Percentiles rank a stretch among this genome's conserved stretches.
Conservation (phyloP, 2,329 filamentous ascomycete species). For the Thermothelomyces thermophilus region DNA sequence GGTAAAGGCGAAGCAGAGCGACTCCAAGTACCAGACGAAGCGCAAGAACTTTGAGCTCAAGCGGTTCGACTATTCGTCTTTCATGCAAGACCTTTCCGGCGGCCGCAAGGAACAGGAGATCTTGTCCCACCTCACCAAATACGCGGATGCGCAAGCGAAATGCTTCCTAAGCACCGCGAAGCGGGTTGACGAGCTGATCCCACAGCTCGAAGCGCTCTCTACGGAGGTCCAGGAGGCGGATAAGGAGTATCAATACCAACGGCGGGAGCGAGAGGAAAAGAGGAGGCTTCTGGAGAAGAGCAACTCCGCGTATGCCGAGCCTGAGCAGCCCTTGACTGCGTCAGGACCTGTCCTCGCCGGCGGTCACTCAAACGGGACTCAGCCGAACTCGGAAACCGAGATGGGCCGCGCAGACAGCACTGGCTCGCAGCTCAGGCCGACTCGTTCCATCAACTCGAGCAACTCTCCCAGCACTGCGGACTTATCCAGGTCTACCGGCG, state of each 20-base stretch:
- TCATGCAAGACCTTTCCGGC: slow-evolving; percentile 98
- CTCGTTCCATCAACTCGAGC: slow-evolving; percentile 34
- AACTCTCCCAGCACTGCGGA: slow-evolving; percentile 34
- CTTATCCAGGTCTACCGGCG: slow-evolving; percentile 52
- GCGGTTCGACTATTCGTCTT: slow-evolving; percentile 96
- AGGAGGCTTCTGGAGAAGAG: slow-evolving; percentile 83
- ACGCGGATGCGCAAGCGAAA: slow-evolving; percentile 77
- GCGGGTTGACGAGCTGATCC: slow-evolving; percentile 78
- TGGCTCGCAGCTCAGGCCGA: slow-evolving; percentile 55
- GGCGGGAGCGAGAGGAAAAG: slow-evolving; percentile 94
- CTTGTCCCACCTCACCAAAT: slow-evolving; percentile 86
- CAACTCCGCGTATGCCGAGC: slow-evolving; percentile 65
- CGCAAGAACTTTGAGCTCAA: slow-evolving; percentile 93
- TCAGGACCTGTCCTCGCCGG: slow-evolving; percentile 29
- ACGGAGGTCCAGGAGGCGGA: slow-evolving; percentile 87
- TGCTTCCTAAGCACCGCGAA: slow-evolving; percentile 77
- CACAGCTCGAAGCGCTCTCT: slow-evolving; percentile 82
- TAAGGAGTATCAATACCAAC: slow-evolving; percentile 92
- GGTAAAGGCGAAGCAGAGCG: slow-evolving; percentile 96
- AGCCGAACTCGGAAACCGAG: slow-evolving; percentile 57
- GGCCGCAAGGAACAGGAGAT: slow-evolving; percentile 98
- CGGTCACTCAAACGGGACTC: slow-evolving; percentile 19
- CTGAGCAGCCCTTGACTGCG: slow-evolving; percentile 45
- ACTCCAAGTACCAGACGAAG: slow-evolving; percentile 93
- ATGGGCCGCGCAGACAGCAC: slow-evolving; percentile 68